phyloP scores from a whole-genome alignment of 495 filamentous ascomycete species.

The Aspergillus baeticus region DNA sequence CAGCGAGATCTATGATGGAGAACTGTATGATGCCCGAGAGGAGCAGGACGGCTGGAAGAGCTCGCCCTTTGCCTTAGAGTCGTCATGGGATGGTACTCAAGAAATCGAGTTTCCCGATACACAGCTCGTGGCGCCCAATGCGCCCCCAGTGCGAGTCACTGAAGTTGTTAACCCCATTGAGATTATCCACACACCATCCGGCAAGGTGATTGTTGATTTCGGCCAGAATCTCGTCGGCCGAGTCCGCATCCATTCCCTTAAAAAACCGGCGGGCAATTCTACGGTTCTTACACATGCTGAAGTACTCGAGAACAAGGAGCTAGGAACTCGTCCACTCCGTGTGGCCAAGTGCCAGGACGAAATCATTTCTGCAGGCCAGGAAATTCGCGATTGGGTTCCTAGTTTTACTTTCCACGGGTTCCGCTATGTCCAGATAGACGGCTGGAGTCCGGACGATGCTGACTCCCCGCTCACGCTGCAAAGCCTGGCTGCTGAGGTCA shows the following conservation, averaged over 20 bases:
- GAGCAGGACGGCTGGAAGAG: constrained; percentile 15
- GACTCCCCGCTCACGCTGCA: not conserved
- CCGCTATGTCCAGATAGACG: constrained; percentile 1
- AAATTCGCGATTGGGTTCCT: constrained; percentile 24
- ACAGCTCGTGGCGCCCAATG: constrained; percentile 30
- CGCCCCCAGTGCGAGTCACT: constrained; percentile 40
- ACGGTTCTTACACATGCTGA: constrained; percentile 46
- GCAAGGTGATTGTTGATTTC: constrained; percentile 52
- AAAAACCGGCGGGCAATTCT: constrained; percentile 26
- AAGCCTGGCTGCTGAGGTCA: constrained; percentile 22
- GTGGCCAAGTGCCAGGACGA: constrained; percentile 44
- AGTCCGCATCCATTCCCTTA: constrained; percentile 34
- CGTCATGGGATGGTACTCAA: not conserved
- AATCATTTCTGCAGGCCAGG: constrained; percentile 28
- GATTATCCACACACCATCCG: constrained; percentile 42
- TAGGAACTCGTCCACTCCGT: constrained; percentile 49
- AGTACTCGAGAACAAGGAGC: constrained; percentile 52
- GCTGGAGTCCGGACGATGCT: constrained; percentile 2
- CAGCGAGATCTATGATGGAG: constrained; percentile 55
- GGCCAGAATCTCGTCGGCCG: constrained; percentile 57
- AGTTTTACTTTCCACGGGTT: not conserved
- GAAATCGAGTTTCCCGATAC: not conserved
- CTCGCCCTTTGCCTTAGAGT: not conserved
- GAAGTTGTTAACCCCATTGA: constrained; percentile 36
- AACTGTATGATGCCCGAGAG: constrained; percentile 43